phyloP scores from a whole-genome alignment of 345 rosid species.

The Corchorus capsularis region DNA sequence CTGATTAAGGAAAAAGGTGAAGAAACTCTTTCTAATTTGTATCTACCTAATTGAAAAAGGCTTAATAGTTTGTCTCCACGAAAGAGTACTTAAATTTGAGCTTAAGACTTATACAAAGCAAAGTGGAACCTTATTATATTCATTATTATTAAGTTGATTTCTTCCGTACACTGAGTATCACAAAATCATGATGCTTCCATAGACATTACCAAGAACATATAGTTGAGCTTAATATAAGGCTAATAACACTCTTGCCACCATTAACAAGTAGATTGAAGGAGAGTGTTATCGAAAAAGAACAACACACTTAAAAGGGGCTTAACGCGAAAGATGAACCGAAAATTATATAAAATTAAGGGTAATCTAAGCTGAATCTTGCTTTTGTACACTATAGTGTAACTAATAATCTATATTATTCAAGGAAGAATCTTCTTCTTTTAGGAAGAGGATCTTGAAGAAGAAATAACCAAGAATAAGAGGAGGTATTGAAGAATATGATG shows the following conservation, averaged over 20 bases:
- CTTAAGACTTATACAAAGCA: constrained; percentile 18
- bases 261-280: constrained; percentile 1
- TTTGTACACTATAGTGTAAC: constrained; percentile 17
- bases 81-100: constrained; percentile 22
- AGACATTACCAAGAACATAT: not conserved
- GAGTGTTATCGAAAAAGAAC: not conserved
- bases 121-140: not conserved
- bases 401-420: constrained; percentile 12
- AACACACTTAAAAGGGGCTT: not conserved
- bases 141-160: not conserved
- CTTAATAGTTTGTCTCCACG: constrained; percentile 32
- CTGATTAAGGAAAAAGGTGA: constrained; percentile 15
- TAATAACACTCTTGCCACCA: not conserved
- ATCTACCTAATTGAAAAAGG: constrained; percentile 18
- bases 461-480: not conserved
- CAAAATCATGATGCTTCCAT: constrained; percentile 3
- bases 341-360: constrained; percentile 1
- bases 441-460: constrained; percentile 24
- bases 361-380: constrained; percentile 29
- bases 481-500: constrained; percentile 32
- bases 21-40: not conserved
- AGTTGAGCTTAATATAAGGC: not conserved
- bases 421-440: constrained; percentile 27
- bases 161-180: not conserved
- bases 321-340: not conserved